phyloP scores from a whole-genome alignment of 2,329 filamentous ascomycete species.

The Sphaerulina vaccinii region DNA sequence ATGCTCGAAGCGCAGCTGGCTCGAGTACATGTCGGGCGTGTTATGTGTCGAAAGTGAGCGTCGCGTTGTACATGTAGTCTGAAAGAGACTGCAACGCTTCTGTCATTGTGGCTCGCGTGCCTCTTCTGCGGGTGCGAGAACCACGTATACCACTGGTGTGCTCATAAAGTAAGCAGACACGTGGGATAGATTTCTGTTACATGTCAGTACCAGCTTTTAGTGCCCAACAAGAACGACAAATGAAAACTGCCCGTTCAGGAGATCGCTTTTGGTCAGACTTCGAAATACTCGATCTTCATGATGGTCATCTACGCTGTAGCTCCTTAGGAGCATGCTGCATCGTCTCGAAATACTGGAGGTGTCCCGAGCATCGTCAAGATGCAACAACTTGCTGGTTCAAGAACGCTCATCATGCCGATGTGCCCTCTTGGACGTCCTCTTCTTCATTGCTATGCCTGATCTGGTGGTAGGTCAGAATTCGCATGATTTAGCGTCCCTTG shows the following conservation, averaged over 20 bases:
- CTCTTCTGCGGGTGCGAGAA: background rate
- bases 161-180: background rate
- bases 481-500: conserved; percentile 49
- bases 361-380: background rate
- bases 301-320: conserved; percentile 13
- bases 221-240: background rate
- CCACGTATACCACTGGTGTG: background rate
- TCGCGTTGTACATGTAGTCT: background rate
- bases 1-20: background rate
- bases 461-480: background rate
- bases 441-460: background rate
- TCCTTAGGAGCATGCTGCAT: conserved; percentile 1
- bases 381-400: background rate
- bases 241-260: background rate
- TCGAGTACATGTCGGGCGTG: background rate
- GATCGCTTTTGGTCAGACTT: background rate
- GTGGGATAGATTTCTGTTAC: background rate
- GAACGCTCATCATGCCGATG: background rate
- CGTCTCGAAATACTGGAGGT: background rate
- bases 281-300: conserved; percentile 10
- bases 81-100: background rate
- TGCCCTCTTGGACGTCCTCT: background rate
- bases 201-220: background rate
- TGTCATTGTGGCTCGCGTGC: background rate
- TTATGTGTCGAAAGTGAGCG: background rate